A percentile compares a stretch with the other conserved stretches of the same genome.
phyloP scores from a whole-genome alignment of 176 grass and related monocot genomes.

The Ananas comosus region DNA sequence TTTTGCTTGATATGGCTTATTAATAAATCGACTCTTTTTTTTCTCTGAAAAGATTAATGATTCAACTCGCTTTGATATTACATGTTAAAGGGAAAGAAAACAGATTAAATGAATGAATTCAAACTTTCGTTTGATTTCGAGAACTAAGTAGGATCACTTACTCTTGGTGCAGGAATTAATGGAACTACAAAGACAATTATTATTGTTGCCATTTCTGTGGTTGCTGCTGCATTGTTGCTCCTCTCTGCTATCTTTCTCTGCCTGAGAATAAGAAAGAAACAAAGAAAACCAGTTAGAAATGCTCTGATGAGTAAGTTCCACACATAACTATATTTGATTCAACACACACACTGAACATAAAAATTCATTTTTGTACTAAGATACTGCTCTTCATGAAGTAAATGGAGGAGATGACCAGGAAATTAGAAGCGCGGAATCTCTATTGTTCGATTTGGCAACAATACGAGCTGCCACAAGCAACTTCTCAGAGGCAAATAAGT shows the following conservation, averaged over 20 bases:
- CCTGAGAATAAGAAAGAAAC: conserved; percentile 1
- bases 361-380: too few species aligned
- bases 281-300: too few species aligned
- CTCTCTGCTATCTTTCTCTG: conserved; percentile 11
- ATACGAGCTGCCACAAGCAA: conserved; percentile 30
- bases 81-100: too few species aligned
- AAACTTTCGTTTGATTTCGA: neutral
- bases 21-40: too few species aligned
- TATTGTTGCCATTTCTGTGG: conserved; percentile 14
- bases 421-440: conserved; percentile 10
- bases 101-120: neutral
- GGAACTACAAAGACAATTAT: neutral
- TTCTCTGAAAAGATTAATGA: too few species aligned
- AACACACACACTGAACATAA: too few species aligned
- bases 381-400: neutral
- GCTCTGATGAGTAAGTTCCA: too few species aligned
- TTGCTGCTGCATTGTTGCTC: conserved; percentile 6
- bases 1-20: too few species aligned
- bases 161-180: too few species aligned
- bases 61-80: too few species aligned
- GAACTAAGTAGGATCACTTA: too few species aligned
- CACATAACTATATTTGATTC: too few species aligned
- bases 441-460: conserved; percentile 31
- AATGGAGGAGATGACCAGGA: conserved; percentile 6
- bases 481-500: conserved; percentile 49